Evolutionary conservation across 2,329 filamentous ascomycete genomes (phyloP), one percentile per base, ranked within the genome.

Genomic region (Hymenoscyphus scutula): DNA sequence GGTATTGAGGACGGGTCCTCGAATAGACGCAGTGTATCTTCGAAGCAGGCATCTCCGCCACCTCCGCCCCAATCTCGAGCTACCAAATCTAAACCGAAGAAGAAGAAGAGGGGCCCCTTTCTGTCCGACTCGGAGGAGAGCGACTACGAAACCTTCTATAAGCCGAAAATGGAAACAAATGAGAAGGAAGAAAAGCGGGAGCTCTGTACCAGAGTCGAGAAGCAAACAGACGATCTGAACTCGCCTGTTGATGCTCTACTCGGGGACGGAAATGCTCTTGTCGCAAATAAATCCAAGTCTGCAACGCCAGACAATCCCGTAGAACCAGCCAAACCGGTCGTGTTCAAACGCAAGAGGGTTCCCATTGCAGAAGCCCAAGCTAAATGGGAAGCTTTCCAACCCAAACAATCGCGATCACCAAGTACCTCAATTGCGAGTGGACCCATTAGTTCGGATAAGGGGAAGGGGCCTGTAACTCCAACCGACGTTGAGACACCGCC

Each of bases 91-190:
- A 70, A 71, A 25, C 25, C 60, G 29, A 74, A 68, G 63, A 69
- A 66, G 58, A 68, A 68, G 65, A 70, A 74, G 63, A 80, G 75
- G 62, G 86, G 85, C 0, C 89, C 89, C 0, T 93, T 93, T 68
- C 72, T 92, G 48, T 84, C 89, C 62, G 89, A 92, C 64, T 91
- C 89, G 0, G 84, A 87, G 56, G 84, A 87, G 56, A 82, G 80
- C 58, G 85, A 83, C 55, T 76, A 76, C 19, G 78, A 79, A 25
- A 27, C 60, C 15, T 62, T 66, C 4, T 64, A 61, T 58, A 54
- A 53, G 6, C n/a, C 53, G 25, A 17, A 65, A 29, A 69, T 69
- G 60, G 25, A 53, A 27, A 55, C 8, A 48, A 13, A 48, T 48
- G 41, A 48, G 23, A 48, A 4, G 53, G 68, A 67, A 2, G 67